These are phyloP conservation scores for Colletotrichum trifolii DNA, from an alignment of 2,329 filamentous ascomycete genomes.

Conservation along the genomic window DNA sequence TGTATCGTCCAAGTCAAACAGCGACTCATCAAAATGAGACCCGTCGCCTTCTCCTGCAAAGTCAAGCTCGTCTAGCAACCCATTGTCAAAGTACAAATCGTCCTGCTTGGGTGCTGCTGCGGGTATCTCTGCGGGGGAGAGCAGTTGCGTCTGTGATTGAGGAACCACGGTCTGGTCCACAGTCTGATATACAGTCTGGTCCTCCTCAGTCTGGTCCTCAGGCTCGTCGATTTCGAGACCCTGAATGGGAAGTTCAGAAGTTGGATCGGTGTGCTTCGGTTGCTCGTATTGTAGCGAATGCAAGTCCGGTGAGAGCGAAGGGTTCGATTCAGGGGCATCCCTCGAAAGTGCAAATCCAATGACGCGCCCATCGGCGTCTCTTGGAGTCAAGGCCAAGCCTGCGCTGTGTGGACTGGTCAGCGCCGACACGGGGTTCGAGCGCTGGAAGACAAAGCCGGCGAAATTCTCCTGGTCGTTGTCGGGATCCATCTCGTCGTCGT, in stretches of 20 bases:
- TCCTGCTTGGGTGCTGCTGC: slow-evolving; percentile 47
- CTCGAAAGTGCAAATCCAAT: slow-evolving; percentile 68
- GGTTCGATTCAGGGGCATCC: slow-evolving; percentile 51
- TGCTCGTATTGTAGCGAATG: slow-evolving; percentile 28
- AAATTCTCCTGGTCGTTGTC: slow-evolving; percentile 71
- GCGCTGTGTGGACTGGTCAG: slow-evolving; percentile 62
- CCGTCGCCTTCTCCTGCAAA: slow-evolving; percentile 65
- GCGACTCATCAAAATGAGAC: slow-evolving; percentile 75
- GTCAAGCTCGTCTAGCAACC: slow-evolving; percentile 57
- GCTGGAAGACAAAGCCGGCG: slow-evolving; percentile 68
- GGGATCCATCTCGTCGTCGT: slow-evolving; percentile 52
- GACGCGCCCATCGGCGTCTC: slow-evolving; percentile 63
- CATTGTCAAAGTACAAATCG: slow-evolving; percentile 78
- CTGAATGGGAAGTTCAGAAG: slow-evolving; percentile 58
- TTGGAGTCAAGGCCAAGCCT: slow-evolving; percentile 61
- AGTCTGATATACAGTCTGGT: no score
- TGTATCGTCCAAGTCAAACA: slow-evolving; percentile 77
- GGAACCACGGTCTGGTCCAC: slow-evolving; percentile 22
- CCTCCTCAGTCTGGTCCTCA: no score
- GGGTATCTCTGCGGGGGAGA: slow-evolving; percentile 30
- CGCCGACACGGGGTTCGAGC: slow-evolving; percentile 63
- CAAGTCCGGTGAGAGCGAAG: slow-evolving; percentile 12
- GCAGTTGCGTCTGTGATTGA: slow-evolving; percentile 40
- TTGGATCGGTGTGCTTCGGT: slow-evolving; percentile 34
- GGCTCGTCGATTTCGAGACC: slow-evolving; percentile 42